phyloP scores from a whole-genome alignment of 164 flowering plant species.

The Annona cherimola region DNA sequence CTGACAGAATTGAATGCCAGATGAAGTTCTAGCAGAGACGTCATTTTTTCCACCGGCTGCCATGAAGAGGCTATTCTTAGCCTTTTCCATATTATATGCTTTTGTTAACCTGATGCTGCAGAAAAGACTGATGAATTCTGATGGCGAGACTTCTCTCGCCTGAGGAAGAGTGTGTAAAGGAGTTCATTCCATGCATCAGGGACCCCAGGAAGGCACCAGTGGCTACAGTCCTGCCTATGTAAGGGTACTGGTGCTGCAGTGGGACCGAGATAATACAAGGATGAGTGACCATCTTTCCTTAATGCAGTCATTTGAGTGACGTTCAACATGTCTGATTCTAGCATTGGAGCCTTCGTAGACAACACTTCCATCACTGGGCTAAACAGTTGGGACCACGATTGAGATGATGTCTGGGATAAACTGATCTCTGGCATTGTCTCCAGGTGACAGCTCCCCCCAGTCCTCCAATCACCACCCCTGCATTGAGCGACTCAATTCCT shows the following conservation, averaged over 20 bases:
- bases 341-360: conserved; percentile 20
- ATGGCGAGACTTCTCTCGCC: conserved; percentile 19
- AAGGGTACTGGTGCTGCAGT: conserved; percentile 40
- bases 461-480: conserved; percentile 91
- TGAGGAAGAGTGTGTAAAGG: conserved; percentile 58
- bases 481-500: neutral
- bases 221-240: conserved; percentile 94
- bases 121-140: conserved; percentile 22
- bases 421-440: conserved; percentile 72
- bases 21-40: no score
- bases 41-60: conserved; percentile 15
- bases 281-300: conserved; percentile 88
- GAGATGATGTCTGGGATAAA: conserved; percentile 38
- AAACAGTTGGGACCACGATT: conserved; percentile 33
- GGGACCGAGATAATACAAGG: conserved; percentile 62
- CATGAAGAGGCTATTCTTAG: neutral
- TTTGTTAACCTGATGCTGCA: conserved; percentile 9
- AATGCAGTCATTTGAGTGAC: conserved; percentile 58
- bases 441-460: conserved; percentile 78
- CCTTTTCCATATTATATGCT: neutral
- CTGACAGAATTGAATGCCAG: neutral
- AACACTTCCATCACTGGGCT: conserved; percentile 34
- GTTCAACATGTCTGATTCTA: conserved; percentile 39
- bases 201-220: conserved; percentile 97
- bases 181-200: conserved; percentile 92